phyloP scores from a whole-genome alignment of 1,284 basidiomycete genomes.

The Volvariella surrecta region DNA sequence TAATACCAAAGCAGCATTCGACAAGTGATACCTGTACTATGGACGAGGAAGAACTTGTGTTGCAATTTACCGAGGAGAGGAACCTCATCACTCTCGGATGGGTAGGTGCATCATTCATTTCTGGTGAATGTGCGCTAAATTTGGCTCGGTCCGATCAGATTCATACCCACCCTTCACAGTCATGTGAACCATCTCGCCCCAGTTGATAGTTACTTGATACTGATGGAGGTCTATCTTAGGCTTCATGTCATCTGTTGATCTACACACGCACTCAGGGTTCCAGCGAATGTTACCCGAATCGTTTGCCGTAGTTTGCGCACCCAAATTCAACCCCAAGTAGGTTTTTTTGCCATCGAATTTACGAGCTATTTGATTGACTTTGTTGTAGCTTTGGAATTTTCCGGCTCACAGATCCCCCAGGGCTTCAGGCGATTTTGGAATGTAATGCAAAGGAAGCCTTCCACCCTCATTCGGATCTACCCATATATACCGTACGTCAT shows the following conservation, averaged over 20 bases:
- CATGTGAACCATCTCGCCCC: constrained; percentile 41
- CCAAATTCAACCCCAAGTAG: constrained; percentile 67
- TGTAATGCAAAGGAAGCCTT: constrained; percentile 71
- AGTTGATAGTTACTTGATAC: constrained; percentile 16
- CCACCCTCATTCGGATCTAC: constrained; percentile 74
- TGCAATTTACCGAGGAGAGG: constrained; percentile 73
- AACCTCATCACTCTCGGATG: constrained; percentile 81
- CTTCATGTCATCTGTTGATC: constrained; percentile 84
- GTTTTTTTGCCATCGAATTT: constrained; percentile 14
- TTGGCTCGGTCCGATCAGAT: constrained; percentile 42
- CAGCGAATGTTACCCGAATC: constrained; percentile 85
- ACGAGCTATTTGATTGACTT: not conserved
- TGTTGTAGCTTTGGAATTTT: constrained; percentile 71
- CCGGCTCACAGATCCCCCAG: constrained; percentile 78
- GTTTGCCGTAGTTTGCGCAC: constrained; percentile 87
- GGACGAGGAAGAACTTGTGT: constrained; percentile 80
- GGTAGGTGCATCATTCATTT: constrained; percentile 40
- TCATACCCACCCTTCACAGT: constrained; percentile 87
- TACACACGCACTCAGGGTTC: constrained; percentile 85
- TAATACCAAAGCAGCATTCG: constrained; percentile 78
- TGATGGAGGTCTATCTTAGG: constrained; percentile 26
- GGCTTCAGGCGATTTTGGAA: constrained; percentile 58
- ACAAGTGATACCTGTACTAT: constrained; percentile 86
- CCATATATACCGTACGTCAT: constrained; percentile 68
- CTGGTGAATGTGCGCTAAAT: constrained; percentile 2